Percentiles rank a stretch among this genome's conserved stretches.
These are phyloP conservation scores for Malassezia vespertilionis DNA, from an alignment of 1,284 basidiomycete species.

Conservation along the genomic window DNA sequence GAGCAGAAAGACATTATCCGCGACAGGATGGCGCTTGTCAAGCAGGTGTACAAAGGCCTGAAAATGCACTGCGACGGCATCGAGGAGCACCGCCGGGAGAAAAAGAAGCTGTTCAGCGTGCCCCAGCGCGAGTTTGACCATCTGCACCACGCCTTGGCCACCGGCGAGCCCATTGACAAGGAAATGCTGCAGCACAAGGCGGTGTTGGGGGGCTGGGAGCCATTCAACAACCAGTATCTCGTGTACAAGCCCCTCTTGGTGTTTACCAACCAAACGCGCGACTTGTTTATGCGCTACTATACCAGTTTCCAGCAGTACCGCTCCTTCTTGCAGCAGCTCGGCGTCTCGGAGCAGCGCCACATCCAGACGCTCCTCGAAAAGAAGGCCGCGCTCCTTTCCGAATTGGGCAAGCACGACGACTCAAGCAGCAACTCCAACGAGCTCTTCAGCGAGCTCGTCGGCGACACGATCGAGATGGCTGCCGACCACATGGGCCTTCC, in stretches of 20 bases:
- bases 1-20: neutral
- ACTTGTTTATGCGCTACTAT: conserved; percentile 82
- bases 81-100: conserved; percentile 14
- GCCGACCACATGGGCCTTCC: conserved; percentile 1
- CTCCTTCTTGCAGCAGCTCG: conserved; percentile 77
- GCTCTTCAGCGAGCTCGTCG: conserved; percentile 44
- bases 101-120: conserved; percentile 12
- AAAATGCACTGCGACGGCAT: neutral
- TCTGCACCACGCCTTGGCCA: neutral
- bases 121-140: neutral
- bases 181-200: conserved; percentile 55
- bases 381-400: conserved; percentile 3
- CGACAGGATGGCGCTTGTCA: neutral
- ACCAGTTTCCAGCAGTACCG: conserved; percentile 64
- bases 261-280: conserved; percentile 65
- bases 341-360: conserved; percentile 53
- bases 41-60: neutral
- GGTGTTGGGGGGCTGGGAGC: conserved; percentile 62
- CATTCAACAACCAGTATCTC: conserved; percentile 82
- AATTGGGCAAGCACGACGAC: neutral
- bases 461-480: conserved; percentile 29
- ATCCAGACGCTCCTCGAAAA: conserved; percentile 33
- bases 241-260: conserved; percentile 76
- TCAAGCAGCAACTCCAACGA: conserved; percentile 4
- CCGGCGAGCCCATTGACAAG: neutral